Percentiles rank a stretch among this genome's conserved stretches.
Evolutionary conservation across 352 stramenopile genomes (phyloP).

Genomic region (Poterioochromonas sp.): DNA sequence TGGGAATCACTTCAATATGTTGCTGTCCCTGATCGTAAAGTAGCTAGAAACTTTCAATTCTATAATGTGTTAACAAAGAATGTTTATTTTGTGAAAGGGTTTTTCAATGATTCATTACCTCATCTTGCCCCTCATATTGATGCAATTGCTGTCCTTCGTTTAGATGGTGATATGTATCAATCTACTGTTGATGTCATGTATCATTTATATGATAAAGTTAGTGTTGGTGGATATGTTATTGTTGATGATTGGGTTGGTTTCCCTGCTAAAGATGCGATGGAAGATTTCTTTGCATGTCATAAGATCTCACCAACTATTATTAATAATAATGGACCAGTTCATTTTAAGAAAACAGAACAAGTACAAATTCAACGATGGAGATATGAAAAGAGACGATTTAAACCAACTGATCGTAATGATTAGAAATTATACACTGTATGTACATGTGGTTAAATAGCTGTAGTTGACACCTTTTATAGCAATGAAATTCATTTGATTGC

Average conservation of each 20-base stretch:
- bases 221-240: conserved; percentile 39
- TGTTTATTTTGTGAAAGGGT: conserved; percentile 36
- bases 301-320: conserved; percentile 35
- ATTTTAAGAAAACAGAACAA: conserved; percentile 39
- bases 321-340: conserved; percentile 27
- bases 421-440: too few species aligned
- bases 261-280: conserved; percentile 35
- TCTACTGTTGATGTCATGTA: conserved; percentile 41
- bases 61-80: not conserved
- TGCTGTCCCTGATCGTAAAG: not conserved
- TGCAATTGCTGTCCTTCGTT: conserved; percentile 12
- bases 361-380: conserved; percentile 36
- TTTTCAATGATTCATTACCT: conserved; percentile 36
- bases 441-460: too few species aligned
- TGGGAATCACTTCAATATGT: conserved; percentile 23
- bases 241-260: conserved; percentile 40
- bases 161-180: conserved; percentile 35
- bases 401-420: too few species aligned
- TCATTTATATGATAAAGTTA: conserved; percentile 40
- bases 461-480: too few species aligned
- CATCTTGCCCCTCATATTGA: conserved; percentile 9
- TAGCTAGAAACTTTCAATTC: conserved; percentile 28
- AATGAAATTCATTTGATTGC: too few species aligned
- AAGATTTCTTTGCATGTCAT: conserved; percentile 30
- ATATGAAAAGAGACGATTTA: conserved; percentile 32